Evolutionary conservation across 2,329 filamentous ascomycete species (phyloP), one percentile per base, ranked within the genome.

Genomic region (Onygena corvina): DNA sequence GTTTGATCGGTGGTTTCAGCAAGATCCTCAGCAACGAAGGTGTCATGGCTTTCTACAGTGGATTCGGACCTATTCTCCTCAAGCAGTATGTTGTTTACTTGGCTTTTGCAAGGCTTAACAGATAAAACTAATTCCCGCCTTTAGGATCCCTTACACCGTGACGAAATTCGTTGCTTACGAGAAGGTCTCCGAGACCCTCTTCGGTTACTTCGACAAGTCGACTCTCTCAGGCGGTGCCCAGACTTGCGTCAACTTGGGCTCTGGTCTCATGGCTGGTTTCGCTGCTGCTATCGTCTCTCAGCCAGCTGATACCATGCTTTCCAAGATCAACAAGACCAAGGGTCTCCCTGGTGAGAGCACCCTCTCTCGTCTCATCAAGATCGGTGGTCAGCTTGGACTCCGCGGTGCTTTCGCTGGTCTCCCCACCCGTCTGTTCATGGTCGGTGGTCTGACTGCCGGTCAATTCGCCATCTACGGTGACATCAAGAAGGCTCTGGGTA

Each of bases 311-410:
- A 93, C 86, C 66, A 93, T 93, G 86, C 81, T 93, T 57, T 84
- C 79, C 73, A 92, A 90, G 80, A 92, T 93, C 77, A 93, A 93
- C 84, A 92, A 92, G 84, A 86, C 84, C 72, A 81, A 86, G 76
- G 86, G 85, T 72, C 75, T 80, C 53, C 86, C 86, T 58, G 86
- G 86, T 76, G 85, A 93, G 76, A 80, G 86, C 64, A 92, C 84
- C 62, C 78, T 78, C 66, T 77, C 74, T 68, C 83, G 86, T 70
- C 73, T 93, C 64, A 75, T 90, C 76, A 92, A 92, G 82, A 93
- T 93, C 64, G 85, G 73, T 59, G 84, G 82, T 72, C 86, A 93
- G 73, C 83, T 93, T 61, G 86, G 86, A 65, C 54, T 93, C 67
- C 76, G 75, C 60, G 86, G 86, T 60, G 84, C 79, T 50, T 93